Percentiles rank a stretch among this genome's conserved stretches.
Conservation (phyloP, 768 basidiomycete species). For the Boletus tomentosulus region DNA sequence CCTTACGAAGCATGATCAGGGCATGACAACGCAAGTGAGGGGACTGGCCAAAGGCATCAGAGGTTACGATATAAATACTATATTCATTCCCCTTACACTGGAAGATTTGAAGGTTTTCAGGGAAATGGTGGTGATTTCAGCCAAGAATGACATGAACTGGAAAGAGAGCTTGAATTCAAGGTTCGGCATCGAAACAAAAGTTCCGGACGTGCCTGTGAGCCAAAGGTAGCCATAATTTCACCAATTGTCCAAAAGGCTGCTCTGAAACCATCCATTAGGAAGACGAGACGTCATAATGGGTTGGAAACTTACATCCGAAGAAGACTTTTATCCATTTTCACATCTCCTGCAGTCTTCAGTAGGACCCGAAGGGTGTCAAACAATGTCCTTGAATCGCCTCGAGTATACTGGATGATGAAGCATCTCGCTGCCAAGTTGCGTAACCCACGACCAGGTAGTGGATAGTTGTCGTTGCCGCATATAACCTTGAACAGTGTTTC, state of each 20-base stretch:
- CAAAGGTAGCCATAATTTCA: conserved; percentile 81
- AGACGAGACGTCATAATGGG: neutral
- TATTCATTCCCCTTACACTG: conserved; percentile 44
- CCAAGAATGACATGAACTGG: conserved; percentile 94
- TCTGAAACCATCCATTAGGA: conserved; percentile 35
- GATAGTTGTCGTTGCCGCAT: conserved; percentile 58
- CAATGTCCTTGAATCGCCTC: conserved; percentile 77
- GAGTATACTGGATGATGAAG: conserved; percentile 65
- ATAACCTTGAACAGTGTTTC: conserved; percentile 64
- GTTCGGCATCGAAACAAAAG: neutral
- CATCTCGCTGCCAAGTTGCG: conserved; percentile 78
- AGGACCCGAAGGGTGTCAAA: conserved; percentile 84
- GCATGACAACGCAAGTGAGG: conserved; percentile 82
- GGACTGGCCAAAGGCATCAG: conserved; percentile 42
- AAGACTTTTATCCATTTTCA: conserved; percentile 64
- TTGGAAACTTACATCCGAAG: conserved; percentile 56
- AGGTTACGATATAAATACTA: neutral
- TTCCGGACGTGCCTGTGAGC: conserved; percentile 64
- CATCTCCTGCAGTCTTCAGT: conserved; percentile 69
- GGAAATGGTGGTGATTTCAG: conserved; percentile 67
- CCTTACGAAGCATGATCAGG: conserved; percentile 70
- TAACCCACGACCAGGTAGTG: conserved; percentile 84
- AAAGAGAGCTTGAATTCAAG: neutral
- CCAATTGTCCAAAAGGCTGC: conserved; percentile 85
- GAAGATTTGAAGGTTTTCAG: conserved; percentile 72